phyloP scores from a whole-genome alignment of 192 early-diverging fungal species.

The Umbelopsis sp. region DNA sequence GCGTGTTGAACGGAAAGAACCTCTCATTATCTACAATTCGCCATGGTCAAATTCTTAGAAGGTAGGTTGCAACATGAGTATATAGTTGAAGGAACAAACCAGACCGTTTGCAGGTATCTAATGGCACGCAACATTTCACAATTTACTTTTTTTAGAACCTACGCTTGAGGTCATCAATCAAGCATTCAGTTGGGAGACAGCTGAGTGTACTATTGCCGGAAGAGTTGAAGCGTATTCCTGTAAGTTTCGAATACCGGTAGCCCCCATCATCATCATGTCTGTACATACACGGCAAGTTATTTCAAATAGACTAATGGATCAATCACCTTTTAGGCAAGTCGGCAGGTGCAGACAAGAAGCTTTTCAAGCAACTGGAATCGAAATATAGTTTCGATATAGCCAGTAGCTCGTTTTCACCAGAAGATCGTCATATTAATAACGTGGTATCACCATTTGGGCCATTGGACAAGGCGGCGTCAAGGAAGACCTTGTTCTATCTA shows the following conservation, averaged over 20 bases:
- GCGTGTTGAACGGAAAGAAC: not conserved
- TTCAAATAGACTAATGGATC: slow-evolving; percentile 3
- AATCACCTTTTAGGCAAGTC: slow-evolving; percentile 72
- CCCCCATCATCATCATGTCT: no score
- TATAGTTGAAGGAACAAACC: no score
- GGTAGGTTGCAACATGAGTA: not conserved
- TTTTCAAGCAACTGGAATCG: slow-evolving; percentile 85
- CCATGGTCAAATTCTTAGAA: slow-evolving; percentile 19
- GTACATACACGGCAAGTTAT: not conserved
- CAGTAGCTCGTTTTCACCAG: slow-evolving; percentile 66
- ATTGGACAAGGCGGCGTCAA: slow-evolving; percentile 78
- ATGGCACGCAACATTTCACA: not conserved
- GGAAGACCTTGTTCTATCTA: slow-evolving; percentile 92
- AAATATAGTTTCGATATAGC: slow-evolving; percentile 74
- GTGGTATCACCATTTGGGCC: slow-evolving; percentile 88
- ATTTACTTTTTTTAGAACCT: slow-evolving; percentile 41
- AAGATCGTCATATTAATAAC: slow-evolving; percentile 63
- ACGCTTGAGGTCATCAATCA: slow-evolving; percentile 86
- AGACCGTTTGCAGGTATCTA: not conserved
- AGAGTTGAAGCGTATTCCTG: slow-evolving; percentile 94
- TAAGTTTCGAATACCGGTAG: slow-evolving; percentile 50
- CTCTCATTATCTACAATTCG: not conserved
- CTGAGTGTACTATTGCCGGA: slow-evolving; percentile 82
- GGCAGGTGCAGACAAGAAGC: slow-evolving; percentile 91
- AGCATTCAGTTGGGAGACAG: slow-evolving; percentile 80